These are phyloP conservation scores for Aleurites moluccanus DNA, from an alignment of 441 rosid species.

Conservation along the genomic window DNA sequence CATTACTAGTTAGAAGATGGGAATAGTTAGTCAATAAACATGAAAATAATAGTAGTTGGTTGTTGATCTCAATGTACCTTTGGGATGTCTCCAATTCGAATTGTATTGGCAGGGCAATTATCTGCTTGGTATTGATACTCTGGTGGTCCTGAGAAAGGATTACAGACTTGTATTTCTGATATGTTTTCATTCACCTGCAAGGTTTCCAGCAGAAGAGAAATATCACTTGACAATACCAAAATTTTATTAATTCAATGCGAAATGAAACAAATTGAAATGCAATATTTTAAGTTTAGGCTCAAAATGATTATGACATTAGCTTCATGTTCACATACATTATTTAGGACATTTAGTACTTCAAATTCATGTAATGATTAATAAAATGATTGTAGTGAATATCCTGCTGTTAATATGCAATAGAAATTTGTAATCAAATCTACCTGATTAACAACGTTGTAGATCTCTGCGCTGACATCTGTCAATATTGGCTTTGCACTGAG, in stretches of 20 bases:
- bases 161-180: slow-evolving; percentile 53
- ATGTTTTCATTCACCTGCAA: slow-evolving; percentile 55
- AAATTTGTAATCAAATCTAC: slow-evolving; percentile 20
- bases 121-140: slow-evolving; percentile 46
- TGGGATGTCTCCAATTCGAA: slow-evolving; percentile 52
- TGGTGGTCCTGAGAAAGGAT: slow-evolving; percentile 72
- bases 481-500: slow-evolving; percentile 45
- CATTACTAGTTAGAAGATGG: background rate
- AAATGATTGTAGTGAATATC: no score
- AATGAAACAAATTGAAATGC: no score
- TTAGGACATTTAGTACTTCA: no score
- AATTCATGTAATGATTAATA: no score
- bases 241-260: background rate
- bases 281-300: background rate
- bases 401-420: background rate
- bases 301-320: background rate
- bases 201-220: background rate
- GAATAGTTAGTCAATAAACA: background rate
- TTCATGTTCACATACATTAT: no score
- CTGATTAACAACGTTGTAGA: slow-evolving; percentile 54
- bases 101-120: slow-evolving; percentile 50
- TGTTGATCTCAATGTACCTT: slow-evolving; percentile 28
- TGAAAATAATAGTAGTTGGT: background rate
- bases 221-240: background rate
- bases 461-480: slow-evolving; percentile 44